These are phyloP conservation scores for Sarocladium strictum DNA, from an alignment of 2,329 filamentous ascomycete genomes.

Conservation along the genomic window DNA sequence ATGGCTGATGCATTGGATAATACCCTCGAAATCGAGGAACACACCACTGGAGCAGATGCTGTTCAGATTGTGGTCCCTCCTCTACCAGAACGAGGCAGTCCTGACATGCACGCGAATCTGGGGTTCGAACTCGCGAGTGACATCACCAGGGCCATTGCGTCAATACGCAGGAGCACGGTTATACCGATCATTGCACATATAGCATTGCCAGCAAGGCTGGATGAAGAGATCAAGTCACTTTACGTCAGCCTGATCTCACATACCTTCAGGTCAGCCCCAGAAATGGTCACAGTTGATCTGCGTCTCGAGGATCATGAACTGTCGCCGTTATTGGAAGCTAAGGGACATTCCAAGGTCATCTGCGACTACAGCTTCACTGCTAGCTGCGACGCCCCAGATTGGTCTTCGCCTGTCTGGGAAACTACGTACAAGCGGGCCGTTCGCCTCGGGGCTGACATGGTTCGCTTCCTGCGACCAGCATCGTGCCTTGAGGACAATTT, in stretches of 20 bases:
- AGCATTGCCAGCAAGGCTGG: conserved; percentile 22
- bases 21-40: conserved; percentile 54
- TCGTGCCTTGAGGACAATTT: conserved; percentile 56
- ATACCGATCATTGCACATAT: conserved; percentile 53
- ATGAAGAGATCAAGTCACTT: conserved; percentile 17
- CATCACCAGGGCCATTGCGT: conserved; percentile 53
- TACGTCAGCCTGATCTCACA: conserved; percentile 36
- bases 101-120: conserved; percentile 25
- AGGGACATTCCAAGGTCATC: conserved; percentile 55
- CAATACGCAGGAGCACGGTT: conserved; percentile 57
- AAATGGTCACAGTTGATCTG: conserved; percentile 58
- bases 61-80: conserved; percentile 52
- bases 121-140: conserved; percentile 33
- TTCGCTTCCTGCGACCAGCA: conserved; percentile 54
- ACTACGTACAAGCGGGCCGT: conserved; percentile 53
- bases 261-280: conserved; percentile 48
- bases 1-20: conserved; percentile 49
- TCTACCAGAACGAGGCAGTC: neutral
- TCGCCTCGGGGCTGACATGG: conserved; percentile 55
- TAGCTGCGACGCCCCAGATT: conserved; percentile 37
- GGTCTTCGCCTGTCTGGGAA: conserved; percentile 51
- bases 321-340: conserved; percentile 40
- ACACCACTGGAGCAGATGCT: conserved; percentile 62
- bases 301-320: conserved; percentile 47
- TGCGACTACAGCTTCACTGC: conserved; percentile 42